Evolutionary conservation across 257 asterid species (phyloP), one percentile per base, ranked within the genome.

Genomic region (Cruciata laevipes): DNA sequence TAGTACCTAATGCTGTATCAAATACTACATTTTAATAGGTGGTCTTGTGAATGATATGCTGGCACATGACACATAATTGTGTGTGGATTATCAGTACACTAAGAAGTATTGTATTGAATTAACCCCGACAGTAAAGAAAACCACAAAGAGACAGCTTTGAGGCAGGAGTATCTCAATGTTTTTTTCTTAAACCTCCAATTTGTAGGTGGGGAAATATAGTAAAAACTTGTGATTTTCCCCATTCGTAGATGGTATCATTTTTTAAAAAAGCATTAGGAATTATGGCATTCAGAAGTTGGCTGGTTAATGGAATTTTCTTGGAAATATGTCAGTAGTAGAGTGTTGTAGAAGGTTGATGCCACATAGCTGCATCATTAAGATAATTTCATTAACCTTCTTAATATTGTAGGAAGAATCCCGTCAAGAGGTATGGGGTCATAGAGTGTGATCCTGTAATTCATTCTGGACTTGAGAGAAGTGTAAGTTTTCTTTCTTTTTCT

Each of bases 401-500:
- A 40, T 38, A 66, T 76, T 78, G 78, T 83, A 93, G 97, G 86
- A 86, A 83, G 83, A 82, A 35, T 66, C 53, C 71, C 77, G 88
- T 80, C 79, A 89, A 78, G 81, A 86, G 75, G 80, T 93, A 85
- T 77, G 98, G 98, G 38, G 95, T 87, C 60, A 93, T 93, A 76
- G 97, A 88, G 80, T 93, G 97, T 79, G 96, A 93, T 75, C 96
- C 97, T 24, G 73, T 87, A 71, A 94, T 93, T 70, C 83, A 85
- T 75, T 83, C 69, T 47, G 97, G 97, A 69, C 84, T 90, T 33
- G 97, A 93, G 65, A 84, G 82, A 84, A 80, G 88, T 76, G 98
- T 90, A 85, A 84, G 98, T 83, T 60, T 24, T 13, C 63, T 27
- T 68, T 75, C 67, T 24, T 20, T 56, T 51, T 65, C 21, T 47